phyloP scores from a whole-genome alignment of 352 stramenopile genomes.

The Globisporangium middletonii region DNA sequence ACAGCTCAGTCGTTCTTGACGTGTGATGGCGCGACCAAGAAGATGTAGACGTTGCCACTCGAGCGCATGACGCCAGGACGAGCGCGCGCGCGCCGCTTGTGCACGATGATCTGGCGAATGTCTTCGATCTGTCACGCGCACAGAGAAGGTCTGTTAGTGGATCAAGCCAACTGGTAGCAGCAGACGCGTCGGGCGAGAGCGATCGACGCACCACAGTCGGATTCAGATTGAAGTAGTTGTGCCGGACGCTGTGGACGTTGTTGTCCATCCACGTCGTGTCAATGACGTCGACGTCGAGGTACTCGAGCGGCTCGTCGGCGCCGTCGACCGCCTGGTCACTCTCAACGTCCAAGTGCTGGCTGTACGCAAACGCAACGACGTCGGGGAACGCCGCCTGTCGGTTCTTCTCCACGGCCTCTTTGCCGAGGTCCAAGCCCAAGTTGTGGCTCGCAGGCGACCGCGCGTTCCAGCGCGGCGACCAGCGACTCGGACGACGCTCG shows the following conservation, averaged over 20 bases:
- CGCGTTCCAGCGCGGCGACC: conserved; percentile 12
- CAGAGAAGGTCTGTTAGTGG: neutral
- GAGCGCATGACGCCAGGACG: conserved; percentile 21
- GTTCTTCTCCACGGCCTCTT: conserved; percentile 44
- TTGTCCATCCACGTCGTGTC: conserved; percentile 86
- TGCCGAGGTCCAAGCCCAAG: conserved; percentile 25
- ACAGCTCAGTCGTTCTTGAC: conserved; percentile 18
- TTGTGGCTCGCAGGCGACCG: conserved; percentile 19
- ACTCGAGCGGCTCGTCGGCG: conserved; percentile 23
- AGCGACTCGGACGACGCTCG: neutral
- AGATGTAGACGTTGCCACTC: conserved; percentile 33
- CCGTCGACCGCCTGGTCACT: neutral
- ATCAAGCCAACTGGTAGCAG: neutral
- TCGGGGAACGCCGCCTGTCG: conserved; percentile 44
- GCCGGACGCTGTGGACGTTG: conserved; percentile 77
- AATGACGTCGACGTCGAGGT: conserved; percentile 83
- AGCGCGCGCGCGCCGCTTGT: conserved; percentile 17
- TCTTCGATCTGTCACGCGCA: conserved; percentile 25
- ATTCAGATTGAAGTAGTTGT: conserved; percentile 88
- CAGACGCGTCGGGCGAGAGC: neutral
- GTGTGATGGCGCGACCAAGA: conserved; percentile 32
- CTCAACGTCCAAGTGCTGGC: conserved; percentile 17
- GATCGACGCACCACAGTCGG: conserved; percentile 50
- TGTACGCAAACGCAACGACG: conserved; percentile 54
- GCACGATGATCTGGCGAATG: conserved; percentile 23